Base-by-base conservation (phyloP, 2,329 filamentous ascomycete genomes). In the Fusarium sublunatum region DNA sequence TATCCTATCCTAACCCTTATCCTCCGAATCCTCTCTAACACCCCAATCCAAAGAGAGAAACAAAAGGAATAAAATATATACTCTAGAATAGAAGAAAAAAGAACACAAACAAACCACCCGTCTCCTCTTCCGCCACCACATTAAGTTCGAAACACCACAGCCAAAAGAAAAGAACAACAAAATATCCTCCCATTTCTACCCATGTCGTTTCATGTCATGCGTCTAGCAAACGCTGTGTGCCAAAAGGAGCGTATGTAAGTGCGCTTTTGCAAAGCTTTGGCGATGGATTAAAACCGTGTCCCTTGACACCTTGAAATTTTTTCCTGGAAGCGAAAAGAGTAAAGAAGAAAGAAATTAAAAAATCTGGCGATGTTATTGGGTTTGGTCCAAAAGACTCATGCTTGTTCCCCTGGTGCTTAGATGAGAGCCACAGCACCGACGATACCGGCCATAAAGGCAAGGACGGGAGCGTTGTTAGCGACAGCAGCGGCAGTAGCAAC, bases 381-480 rank as follows among this genome's bases (percentile, higher is more conserved):
- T 24, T 25, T 44, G 34, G 22, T 42, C 28, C 26, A 3, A 41
- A 46, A 22, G 39, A 34, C 31, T 36, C 12, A 9, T 24, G 29
- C 12, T 13, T 10, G 19, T n/a, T 28, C 9, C 19, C 19, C 19
- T n/a, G 24, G 28, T 44, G 15, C 44, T 66, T 71, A 80, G 58
- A 79, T 57, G 22, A 81, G 70, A 39, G 73, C 78, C 25, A 79
- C 46, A 12, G 72, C 75, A 38, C 77, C 79, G 13, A 76, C 40
- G 19, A 80, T 24, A 44, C 77, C 79, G 24, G 75, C 78, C 45
- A 79, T 53, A 7, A 78, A 63, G 42, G 77, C 79, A 24, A 73
- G 63, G 3, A 67, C 74, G 6, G 76, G 74, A 7, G 72, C 74
- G 28, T 71, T 71, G 61, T 76, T 74, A 29, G 70, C 65, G 59